These are phyloP conservation scores for Aurifilum marmelostoma DNA, from an alignment of 2,329 filamentous ascomycete genomes.

Conservation along the genomic window DNA sequence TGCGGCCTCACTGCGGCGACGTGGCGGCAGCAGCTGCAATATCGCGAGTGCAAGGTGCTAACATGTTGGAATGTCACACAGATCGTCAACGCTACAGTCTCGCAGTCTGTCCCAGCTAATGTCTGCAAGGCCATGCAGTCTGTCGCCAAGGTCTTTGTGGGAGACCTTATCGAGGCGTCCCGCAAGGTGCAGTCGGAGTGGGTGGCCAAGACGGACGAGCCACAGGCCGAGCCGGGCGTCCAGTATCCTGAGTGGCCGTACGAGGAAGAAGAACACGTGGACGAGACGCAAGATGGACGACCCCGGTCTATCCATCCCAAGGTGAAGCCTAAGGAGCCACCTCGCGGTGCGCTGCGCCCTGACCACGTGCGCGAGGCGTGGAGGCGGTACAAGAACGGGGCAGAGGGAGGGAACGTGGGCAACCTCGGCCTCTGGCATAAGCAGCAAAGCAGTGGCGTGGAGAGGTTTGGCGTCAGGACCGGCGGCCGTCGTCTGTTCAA, in stretches of 20 bases:
- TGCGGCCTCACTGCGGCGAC: not conserved
- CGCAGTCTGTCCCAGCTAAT: conserved; percentile 74
- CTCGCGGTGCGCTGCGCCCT: conserved; percentile 66
- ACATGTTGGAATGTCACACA: conserved; percentile 35
- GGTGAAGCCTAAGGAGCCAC: conserved; percentile 42
- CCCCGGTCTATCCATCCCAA: conserved; percentile 35
- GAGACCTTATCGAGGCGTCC: conserved; percentile 74
- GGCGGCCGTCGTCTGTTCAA: conserved; percentile 58
- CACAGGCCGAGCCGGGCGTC: conserved; percentile 55
- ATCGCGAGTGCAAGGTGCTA: not conserved
- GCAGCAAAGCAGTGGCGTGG: conserved; percentile 62
- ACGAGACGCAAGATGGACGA: conserved; percentile 29
- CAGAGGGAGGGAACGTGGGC: conserved; percentile 66
- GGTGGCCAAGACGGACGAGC: conserved; percentile 61
- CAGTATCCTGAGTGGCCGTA: conserved; percentile 38
- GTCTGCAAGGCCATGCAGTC: conserved; percentile 77
- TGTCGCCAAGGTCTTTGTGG: conserved; percentile 76
- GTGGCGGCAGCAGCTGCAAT: not conserved
- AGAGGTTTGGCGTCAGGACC: conserved; percentile 60
- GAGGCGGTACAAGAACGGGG: conserved; percentile 65
- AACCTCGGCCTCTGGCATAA: conserved; percentile 63
- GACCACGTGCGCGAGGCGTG: conserved; percentile 77
- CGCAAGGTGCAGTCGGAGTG: conserved; percentile 73
- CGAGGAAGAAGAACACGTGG: conserved; percentile 36
- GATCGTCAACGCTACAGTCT: conserved; percentile 80